These are phyloP conservation scores for Piper longum DNA, from an alignment of 164 flowering plant species.

Conservation along the genomic window DNA sequence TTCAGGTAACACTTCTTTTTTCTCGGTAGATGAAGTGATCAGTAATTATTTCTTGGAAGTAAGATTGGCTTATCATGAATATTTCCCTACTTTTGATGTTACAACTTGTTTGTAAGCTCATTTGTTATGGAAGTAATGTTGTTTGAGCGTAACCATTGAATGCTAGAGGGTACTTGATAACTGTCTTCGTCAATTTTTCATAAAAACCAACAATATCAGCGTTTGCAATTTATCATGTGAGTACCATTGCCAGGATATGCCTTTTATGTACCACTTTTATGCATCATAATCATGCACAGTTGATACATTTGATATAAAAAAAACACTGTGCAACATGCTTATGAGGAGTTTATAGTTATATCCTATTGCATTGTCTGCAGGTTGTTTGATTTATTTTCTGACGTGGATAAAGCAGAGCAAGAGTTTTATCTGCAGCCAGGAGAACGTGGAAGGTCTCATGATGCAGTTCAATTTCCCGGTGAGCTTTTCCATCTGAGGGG, in stretches of 20 bases:
- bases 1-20: constrained; percentile 44
- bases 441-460: constrained; percentile 42
- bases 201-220: too few species aligned
- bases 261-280: too few species aligned
- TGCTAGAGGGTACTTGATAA: too few species aligned
- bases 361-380: not conserved
- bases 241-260: too few species aligned
- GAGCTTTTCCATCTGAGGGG: too few species aligned
- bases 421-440: constrained; percentile 78
- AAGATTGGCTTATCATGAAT: not conserved
- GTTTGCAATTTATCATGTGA: too few species aligned
- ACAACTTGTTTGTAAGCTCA: too few species aligned
- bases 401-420: constrained; percentile 60
- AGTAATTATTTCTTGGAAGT: not conserved
- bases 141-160: too few species aligned
- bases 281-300: too few species aligned
- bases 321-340: not conserved
- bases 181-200: too few species aligned
- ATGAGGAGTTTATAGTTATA: not conserved
- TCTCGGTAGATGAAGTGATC: not conserved
- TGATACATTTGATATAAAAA: too few species aligned
- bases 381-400: constrained; percentile 59
- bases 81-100: not conserved
- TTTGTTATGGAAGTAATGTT: too few species aligned
- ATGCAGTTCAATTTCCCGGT: constrained; percentile 59